Evolutionary conservation across 805 yeast genomes (phyloP), one percentile per base, ranked within the genome.

Genomic region (Nakazawaea ambrosiae): DNA sequence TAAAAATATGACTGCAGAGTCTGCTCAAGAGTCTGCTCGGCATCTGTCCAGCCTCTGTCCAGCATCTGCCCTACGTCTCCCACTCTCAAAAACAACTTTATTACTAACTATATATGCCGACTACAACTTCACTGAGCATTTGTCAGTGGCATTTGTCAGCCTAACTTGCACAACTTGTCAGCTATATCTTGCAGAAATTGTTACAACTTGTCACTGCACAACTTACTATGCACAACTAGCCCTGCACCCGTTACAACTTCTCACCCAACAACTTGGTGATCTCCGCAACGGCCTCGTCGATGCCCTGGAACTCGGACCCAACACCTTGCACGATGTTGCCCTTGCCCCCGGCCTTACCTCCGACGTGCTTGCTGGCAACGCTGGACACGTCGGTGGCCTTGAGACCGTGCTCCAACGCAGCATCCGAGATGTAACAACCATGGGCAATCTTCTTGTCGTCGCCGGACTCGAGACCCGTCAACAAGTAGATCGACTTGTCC

Each of bases 271-370:
- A 60, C 53, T 69, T 68, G 48, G 71, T 71, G 36, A 89, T 75
- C 45, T 80, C 85, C 24, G 69, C 73, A 46, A 92, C 68, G 20
- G 98, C 99, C 28, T 69, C 71, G 29, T 68, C 70, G 37, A 87
- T 69, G 45, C 83, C 85, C 24, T 63, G 69, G 26, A 79, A 71
- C 45, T 86, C 82, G 50, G 81, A 86, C 51, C 98, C 98, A 79
- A 87, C 83, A 63, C 99, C 99, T 67, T 92, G 98, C 50, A 87
- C 86, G 39, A 89, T 79, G 48, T 87, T 85, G 46, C 96, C 97
- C 65, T 87, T 92, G 61, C 99, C 99, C 65, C 99, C 99, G 41
- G 96, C 94, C 61, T 83, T 87, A 61, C 99, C 99, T 47, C 98
- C 99, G 49, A 92, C 77, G 50, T 70, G 66, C 26, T 66, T 62